A percentile compares a stretch with the other conserved stretches of the same genome.
Evolutionary conservation across 139 green algal species (phyloP).

Genomic region (Coelastrella sp.): DNA sequence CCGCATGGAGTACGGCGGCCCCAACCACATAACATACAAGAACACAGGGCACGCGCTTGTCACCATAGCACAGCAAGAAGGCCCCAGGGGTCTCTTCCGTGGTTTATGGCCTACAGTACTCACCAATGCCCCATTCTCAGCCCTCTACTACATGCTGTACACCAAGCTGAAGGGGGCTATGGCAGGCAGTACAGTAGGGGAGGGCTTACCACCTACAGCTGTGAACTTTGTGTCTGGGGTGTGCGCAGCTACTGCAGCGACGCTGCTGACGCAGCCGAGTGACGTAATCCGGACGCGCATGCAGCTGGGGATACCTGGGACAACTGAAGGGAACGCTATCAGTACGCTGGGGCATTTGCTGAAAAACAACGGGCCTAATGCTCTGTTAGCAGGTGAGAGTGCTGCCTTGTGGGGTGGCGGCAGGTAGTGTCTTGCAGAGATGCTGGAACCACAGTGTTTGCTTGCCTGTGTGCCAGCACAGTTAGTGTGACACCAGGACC

Average conservation of each 20-base stretch:
- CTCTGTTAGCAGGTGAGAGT: constrained; percentile 45
- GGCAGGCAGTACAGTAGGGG: background rate
- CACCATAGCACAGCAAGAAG: constrained; percentile 72
- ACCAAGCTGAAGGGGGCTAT: constrained; percentile 52
- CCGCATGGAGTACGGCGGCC: constrained; percentile 89
- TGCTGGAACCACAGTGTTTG: no score
- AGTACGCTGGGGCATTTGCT: constrained; percentile 34
- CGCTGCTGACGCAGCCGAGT: constrained; percentile 88
- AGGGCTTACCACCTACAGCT: constrained; percentile 14
- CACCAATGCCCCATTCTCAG: constrained; percentile 94
- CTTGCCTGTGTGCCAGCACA: no score
- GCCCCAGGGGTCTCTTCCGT: constrained; percentile 73
- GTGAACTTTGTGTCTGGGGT: constrained; percentile 83
- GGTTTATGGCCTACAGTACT: constrained; percentile 88
- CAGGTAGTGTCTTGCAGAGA: no score
- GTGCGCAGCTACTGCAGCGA: constrained; percentile 82
- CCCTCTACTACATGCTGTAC: constrained; percentile 97
- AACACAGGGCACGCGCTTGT: constrained; percentile 75
- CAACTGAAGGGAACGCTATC: background rate
- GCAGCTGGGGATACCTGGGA: constrained; percentile 70
- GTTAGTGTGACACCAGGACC: no score
- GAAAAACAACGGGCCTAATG: constrained; percentile 32
- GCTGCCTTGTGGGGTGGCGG: no score
- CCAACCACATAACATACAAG: constrained; percentile 58
- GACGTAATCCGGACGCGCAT: constrained; percentile 89